phyloP scores from a whole-genome alignment of 495 filamentous ascomycete genomes.

The Lepraria neglecta region DNA sequence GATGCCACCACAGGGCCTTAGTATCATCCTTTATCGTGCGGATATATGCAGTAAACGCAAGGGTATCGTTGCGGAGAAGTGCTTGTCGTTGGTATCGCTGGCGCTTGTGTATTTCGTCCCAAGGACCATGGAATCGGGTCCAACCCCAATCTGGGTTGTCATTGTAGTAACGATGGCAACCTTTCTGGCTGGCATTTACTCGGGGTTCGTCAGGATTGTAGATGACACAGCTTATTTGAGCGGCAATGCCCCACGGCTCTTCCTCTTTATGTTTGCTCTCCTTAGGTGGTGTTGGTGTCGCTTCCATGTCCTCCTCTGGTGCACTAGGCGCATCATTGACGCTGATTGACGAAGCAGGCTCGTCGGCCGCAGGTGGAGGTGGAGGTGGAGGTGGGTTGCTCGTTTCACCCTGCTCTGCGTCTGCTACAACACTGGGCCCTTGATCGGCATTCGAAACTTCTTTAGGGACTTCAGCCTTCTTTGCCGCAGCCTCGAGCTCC shows the following conservation, averaged over 20 bases:
- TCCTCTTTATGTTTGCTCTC: constrained; percentile 12
- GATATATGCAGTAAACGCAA: constrained; percentile 60
- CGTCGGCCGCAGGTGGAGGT: neutral
- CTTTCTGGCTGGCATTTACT: constrained; percentile 50
- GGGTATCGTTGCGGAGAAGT: constrained; percentile 55
- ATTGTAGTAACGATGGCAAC: constrained; percentile 54
- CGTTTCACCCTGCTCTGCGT: constrained; percentile 4
- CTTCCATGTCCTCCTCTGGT: constrained; percentile 7
- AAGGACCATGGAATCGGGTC: constrained; percentile 59
- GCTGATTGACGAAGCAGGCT: neutral
- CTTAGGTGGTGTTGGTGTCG: constrained; percentile 4
- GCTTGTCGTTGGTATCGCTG: constrained; percentile 55
- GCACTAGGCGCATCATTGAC: constrained; percentile 19
- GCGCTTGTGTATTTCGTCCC: constrained; percentile 53
- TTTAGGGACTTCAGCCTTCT: neutral
- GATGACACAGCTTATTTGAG: constrained; percentile 56
- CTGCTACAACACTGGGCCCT: neutral
- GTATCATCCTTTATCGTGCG: constrained; percentile 58
- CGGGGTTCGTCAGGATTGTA: constrained; percentile 63
- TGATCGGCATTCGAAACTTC: constrained; percentile 1
- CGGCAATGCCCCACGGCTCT: constrained; percentile 46
- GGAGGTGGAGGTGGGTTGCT: neutral
- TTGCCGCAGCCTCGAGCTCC: constrained; percentile 26
- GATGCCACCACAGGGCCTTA: constrained; percentile 57
- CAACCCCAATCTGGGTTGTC: constrained; percentile 60